A percentile compares a stretch with the other conserved stretches of the same genome.
These are phyloP conservation scores for Flaveria linearis DNA, from an alignment of 129 eudicot genomes.

Conservation along the genomic window DNA sequence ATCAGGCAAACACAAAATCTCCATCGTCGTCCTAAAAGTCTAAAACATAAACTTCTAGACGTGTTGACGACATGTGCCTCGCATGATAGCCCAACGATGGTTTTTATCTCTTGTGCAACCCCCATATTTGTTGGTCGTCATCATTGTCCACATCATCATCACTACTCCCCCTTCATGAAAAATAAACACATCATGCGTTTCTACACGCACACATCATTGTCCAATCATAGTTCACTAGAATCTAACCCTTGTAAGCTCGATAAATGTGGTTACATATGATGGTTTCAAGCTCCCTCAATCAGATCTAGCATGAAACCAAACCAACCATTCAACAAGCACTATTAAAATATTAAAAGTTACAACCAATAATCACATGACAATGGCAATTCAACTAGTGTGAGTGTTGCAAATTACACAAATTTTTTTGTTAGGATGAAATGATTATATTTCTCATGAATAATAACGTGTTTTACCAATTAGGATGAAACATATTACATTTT, in stretches of 20 bases:
- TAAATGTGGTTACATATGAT: background rate
- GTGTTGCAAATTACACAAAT: background rate
- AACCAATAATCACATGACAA: no score
- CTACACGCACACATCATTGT: no score
- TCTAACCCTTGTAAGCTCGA: no score
- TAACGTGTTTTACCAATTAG: background rate
- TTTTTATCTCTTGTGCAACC: background rate
- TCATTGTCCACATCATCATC: background rate
- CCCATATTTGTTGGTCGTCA: background rate
- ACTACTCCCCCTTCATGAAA: background rate
- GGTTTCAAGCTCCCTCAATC: background rate
- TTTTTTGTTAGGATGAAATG: background rate
- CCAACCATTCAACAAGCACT: background rate
- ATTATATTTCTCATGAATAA: background rate
- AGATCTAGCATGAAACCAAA: background rate
- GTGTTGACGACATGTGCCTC: no score
- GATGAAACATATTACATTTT: background rate
- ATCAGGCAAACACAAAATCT: no score
- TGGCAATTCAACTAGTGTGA: no score
- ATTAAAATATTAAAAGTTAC: no score
- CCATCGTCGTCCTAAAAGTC: no score
- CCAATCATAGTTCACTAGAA: no score
- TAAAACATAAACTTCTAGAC: no score
- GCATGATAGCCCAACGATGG: background rate
- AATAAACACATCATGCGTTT: no score